These are phyloP conservation scores for Selaginella tamariscina DNA, from an alignment of 75 land plant genomes.

Conservation along the genomic window DNA sequence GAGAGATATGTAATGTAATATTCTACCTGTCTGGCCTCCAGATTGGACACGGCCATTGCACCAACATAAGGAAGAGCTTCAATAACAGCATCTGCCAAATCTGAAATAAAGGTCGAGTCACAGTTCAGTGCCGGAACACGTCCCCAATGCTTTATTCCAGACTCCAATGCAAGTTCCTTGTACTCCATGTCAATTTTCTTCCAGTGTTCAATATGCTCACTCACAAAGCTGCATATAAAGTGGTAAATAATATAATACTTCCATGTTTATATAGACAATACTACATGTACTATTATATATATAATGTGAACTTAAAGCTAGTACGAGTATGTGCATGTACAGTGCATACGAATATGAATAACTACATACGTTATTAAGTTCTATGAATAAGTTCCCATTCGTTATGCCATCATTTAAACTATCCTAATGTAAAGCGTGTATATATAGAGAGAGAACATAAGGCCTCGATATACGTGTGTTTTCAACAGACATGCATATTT, in stretches of 20 bases:
- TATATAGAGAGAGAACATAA: too few relatives aligned
- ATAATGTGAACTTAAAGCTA: too few relatives aligned
- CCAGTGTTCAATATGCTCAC: conserved; percentile 96
- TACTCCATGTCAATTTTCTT: conserved; percentile 99
- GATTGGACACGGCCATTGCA: conserved; percentile 97
- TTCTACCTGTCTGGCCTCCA: conserved; percentile 92
- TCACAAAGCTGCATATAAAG: conserved; percentile 84
- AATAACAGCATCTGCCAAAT: conserved; percentile 97
- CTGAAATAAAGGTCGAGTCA: conserved; percentile 81
- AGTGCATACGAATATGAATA: too few relatives aligned
- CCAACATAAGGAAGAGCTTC: conserved; percentile 98
- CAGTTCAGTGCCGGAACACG: conserved; percentile 97
- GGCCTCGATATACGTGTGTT: too few relatives aligned
- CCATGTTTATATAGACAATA: background rate
- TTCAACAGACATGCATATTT: too few relatives aligned
- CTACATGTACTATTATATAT: too few relatives aligned
- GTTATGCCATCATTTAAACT: too few relatives aligned
- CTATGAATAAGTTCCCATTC: too few relatives aligned
- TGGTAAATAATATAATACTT: background rate
- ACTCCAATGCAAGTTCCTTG: conserved; percentile 82
- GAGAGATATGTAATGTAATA: background rate
- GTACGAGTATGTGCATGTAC: too few relatives aligned
- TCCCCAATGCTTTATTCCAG: conserved; percentile 93
- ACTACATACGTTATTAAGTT: too few relatives aligned
- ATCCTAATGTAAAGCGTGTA: too few relatives aligned